Conservation (phyloP, 768 basidiomycete species). For the Brasilioporus rufonigricans region DNA sequence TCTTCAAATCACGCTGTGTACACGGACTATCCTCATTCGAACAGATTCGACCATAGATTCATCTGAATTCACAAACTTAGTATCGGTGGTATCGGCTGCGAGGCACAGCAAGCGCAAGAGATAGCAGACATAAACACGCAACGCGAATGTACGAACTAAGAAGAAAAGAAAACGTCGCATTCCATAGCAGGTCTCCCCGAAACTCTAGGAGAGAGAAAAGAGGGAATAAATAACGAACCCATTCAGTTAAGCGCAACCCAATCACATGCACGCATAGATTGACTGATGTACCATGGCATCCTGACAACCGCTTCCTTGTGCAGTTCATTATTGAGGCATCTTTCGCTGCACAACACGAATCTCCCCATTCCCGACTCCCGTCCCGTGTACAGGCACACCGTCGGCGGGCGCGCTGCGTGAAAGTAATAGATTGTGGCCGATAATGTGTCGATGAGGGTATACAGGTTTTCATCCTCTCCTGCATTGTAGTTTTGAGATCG, state of each 20-base stretch:
- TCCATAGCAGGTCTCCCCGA: too few species aligned
- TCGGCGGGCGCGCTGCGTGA: constrained; percentile 20
- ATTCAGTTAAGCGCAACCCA: constrained; percentile 21
- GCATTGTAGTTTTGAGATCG: neutral
- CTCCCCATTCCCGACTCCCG: constrained; percentile 21
- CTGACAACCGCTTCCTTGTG: constrained; percentile 26
- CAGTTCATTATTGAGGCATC: constrained; percentile 16
- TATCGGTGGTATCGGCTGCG: too few species aligned
- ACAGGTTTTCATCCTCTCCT: constrained; percentile 6
- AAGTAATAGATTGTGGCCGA: constrained; percentile 27
- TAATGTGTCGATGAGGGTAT: constrained; percentile 26
- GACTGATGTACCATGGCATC: constrained; percentile 21
- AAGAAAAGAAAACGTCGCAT: too few species aligned
- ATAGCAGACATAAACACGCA: too few species aligned
- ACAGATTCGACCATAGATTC: too few species aligned
- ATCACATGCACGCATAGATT: constrained; percentile 20
- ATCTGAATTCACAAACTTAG: too few species aligned
- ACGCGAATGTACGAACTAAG: too few species aligned
- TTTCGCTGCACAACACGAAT: constrained; percentile 23
- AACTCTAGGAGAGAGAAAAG: too few species aligned
- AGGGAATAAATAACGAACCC: too few species aligned
- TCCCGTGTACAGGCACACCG: constrained; percentile 23
- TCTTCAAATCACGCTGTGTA: too few species aligned
- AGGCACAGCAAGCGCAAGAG: too few species aligned
- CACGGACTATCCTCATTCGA: too few species aligned